Evolutionary conservation across 1,284 basidiomycete species (phyloP), one percentile per base, ranked within the genome.

Genomic region (Papiliotrema laurentii): DNA sequence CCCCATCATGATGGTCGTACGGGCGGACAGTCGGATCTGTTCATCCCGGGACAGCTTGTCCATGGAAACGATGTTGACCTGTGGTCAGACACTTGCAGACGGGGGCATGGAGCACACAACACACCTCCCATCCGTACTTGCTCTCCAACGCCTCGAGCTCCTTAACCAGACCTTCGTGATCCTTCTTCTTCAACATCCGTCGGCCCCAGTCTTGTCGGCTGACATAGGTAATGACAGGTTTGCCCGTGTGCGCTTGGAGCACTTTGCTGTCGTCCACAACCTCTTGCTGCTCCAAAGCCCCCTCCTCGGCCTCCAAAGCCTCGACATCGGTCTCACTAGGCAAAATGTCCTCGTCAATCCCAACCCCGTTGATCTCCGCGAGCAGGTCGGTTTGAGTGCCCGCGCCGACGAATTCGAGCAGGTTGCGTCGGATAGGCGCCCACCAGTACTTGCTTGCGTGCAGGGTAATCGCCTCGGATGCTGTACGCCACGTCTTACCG

Each of bases 161-260:
- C 47, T 60, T 58, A 31, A 76, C 76, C 35, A 77, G 58, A 33
- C 52, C 60, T n/a, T 73, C 68, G 53, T 77, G 74, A 43, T 73
- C 73, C 38, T 69, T 56, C 48, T 68, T 61, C 38, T 49, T 56
- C 44, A 77, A 58, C 75, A 76, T 76, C 24, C 89, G 78, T 18
- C 88, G 76, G n/a, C 83, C 85, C 88, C 89, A 91, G 10, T 79
- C 82, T 65, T 93, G 89, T 13, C 89, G 78, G 11, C 85, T 87
- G 54, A 93, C 81, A 64, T 92, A 91, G 10, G 88, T 91, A 71
- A 92, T 89, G 27, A 91, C 89, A 18, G 73, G 78, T 51, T 67
- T 72, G 27, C 64, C 64, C 14, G 59, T 48, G 16, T 63, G 50
- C 5, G 55, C 60, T 25, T 50, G 51, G 35, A 54, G 45, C 19